These are phyloP conservation scores for Clathrus columnatus DNA, from an alignment of 768 basidiomycete species.

Conservation along the genomic window DNA sequence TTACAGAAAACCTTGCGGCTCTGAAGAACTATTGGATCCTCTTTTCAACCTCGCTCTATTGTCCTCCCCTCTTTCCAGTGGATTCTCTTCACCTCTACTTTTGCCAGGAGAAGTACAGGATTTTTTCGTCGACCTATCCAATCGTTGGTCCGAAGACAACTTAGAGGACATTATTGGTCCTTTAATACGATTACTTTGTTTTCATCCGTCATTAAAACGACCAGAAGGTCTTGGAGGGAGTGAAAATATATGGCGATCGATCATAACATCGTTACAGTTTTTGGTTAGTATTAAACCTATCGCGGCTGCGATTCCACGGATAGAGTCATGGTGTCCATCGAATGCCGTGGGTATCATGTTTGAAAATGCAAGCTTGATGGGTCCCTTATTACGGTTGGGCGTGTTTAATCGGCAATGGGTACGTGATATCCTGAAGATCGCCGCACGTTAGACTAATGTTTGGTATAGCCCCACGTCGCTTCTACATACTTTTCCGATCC, in stretches of 20 bases:
- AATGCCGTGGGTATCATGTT: conserved; percentile 51
- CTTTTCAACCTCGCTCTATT: conserved; percentile 67
- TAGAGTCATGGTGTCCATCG: conserved; percentile 66
- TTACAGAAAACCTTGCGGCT: conserved; percentile 58
- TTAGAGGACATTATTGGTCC: conserved; percentile 73
- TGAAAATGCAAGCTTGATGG: conserved; percentile 63
- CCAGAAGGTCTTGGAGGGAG: conserved; percentile 64
- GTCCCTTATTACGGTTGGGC: conserved; percentile 75
- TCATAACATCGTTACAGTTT: conserved; percentile 70
- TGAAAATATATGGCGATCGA: conserved; percentile 79
- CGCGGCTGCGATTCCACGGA: conserved; percentile 67
- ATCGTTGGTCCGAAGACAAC: conserved; percentile 72
- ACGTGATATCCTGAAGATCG: conserved; percentile 13
- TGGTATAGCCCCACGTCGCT: conserved; percentile 59
- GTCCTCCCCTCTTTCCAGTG: conserved; percentile 52
- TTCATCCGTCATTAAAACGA: conserved; percentile 53
- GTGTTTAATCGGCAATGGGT: conserved; percentile 91
- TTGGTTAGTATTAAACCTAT: conserved; percentile 77
- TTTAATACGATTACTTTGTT: conserved; percentile 52
- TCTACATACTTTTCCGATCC: conserved; percentile 80
- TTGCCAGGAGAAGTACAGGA: conserved; percentile 60
- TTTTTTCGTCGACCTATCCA: conserved; percentile 77
- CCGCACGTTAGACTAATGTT: conserved; percentile 4
- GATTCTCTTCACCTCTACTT: conserved; percentile 41
- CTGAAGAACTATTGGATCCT: conserved; percentile 73